Evolutionary conservation across 805 yeast genomes (phyloP), one percentile per base, ranked within the genome.

Genomic region (Nematodospora valgi): DNA sequence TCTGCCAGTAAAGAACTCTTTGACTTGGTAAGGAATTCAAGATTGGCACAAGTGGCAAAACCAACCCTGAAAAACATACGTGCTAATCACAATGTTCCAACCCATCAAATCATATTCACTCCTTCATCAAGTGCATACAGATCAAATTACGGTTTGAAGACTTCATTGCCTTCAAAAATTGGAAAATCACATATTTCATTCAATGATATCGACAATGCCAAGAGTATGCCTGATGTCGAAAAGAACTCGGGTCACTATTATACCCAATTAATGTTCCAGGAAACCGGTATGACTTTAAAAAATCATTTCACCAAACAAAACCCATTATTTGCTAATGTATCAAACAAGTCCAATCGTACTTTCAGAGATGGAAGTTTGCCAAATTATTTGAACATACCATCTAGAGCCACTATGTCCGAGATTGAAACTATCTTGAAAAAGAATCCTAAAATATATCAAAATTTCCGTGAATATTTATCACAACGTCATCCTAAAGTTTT

Each of bases 71-170:
- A 50, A 33, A 40, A 33, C 6, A 51, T 68, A 39, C 52, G 71
- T 37, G 58, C 54, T 4, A 43, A 48, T 11, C 46, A 52, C 5
- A 12, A 36, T 23, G 47, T 52, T 8, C 95, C 95, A 17, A 76
- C 85, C 0, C 88, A 81, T 50, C 94, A 85, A 55, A 68, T 82
- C 27, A 70, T 86, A 25, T 81, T 74, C 56, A 79, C 93, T 0
- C 78, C 84, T 34, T 75, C 79, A 32, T 68, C 83, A 6, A 71
- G 82, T 31, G 72, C 80, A 29, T 54, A 68, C 10, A 68, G 86
- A 59, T 80, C 82, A 42, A 85, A 84, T 57, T 86, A 75, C 70
- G 95, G 95, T 49, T 59, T 86, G 40, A 86, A 86, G 52, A 65
- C 80, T 29, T 66, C 83, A 14, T 61, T 86, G 30, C 95, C 95